phyloP scores from a whole-genome alignment of 1,284 basidiomycete species.

The Psilocybe mexicana region DNA sequence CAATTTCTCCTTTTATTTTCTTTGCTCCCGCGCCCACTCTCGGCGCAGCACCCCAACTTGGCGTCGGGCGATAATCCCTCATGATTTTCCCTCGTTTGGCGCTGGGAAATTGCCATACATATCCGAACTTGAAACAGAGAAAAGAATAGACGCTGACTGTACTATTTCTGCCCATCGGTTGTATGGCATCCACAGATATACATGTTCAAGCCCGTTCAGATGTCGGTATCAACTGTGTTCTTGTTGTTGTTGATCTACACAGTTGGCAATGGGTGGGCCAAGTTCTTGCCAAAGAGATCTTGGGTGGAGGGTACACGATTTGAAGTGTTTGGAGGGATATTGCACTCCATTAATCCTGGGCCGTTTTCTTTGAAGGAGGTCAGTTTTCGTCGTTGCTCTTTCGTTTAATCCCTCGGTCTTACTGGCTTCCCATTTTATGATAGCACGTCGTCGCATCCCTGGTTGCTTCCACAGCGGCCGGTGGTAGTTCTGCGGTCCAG shows the following conservation, averaged over 20 bases:
- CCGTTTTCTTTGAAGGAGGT: constrained; percentile 63
- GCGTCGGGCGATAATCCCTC: not conserved
- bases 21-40: no score
- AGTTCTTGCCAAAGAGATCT: constrained; percentile 39
- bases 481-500: constrained; percentile 50
- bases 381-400: constrained; percentile 11
- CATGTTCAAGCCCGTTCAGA: constrained; percentile 59
- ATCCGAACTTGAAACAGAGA: not conserved
- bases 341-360: constrained; percentile 59
- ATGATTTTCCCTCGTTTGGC: not conserved
- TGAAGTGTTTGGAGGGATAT: constrained; percentile 36
- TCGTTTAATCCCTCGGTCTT: not conserved
- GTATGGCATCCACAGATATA: constrained; percentile 44
- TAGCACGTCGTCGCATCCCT: constrained; percentile 63
- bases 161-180: not conserved
- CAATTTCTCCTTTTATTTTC: no score
- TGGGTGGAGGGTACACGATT: constrained; percentile 45
- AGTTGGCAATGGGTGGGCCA: constrained; percentile 54
- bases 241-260: constrained; percentile 59
- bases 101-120: not conserved
- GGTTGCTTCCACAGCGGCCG: constrained; percentile 59
- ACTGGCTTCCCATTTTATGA: not conserved
- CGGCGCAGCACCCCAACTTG: no score
- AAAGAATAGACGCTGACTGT: not conserved
- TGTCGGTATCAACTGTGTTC: constrained; percentile 57